Evolutionary conservation across 1,139 yeast species (phyloP).

Genomic region (Geotrichum candidum): DNA sequence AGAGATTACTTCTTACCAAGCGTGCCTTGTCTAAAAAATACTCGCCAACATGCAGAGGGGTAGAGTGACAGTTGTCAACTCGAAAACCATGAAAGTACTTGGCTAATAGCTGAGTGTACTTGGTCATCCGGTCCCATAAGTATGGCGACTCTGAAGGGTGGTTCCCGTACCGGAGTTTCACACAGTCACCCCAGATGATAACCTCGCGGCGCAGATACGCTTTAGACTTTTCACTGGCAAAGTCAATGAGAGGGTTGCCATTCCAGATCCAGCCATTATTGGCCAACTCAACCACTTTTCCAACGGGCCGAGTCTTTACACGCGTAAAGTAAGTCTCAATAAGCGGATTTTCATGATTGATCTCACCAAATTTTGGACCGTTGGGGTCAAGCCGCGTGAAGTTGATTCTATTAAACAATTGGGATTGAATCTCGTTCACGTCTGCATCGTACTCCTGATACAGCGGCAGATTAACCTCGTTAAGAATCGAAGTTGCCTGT

Average conservation of each 20-base stretch:
- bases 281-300: conserved; percentile 58
- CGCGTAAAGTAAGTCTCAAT: conserved; percentile 86
- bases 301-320: conserved; percentile 45
- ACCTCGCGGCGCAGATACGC: conserved; percentile 89
- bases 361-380: conserved; percentile 71
- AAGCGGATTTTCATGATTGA: conserved; percentile 54
- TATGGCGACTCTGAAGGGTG: conserved; percentile 77
- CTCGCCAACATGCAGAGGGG: conserved; percentile 93
- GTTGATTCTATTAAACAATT: conserved; percentile 66
- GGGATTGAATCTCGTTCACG: conserved; percentile 53
- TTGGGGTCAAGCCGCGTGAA: conserved; percentile 68
- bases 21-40: conserved; percentile 84
- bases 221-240: conserved; percentile 72
- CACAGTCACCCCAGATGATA: conserved; percentile 97
- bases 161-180: conserved; percentile 78
- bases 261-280: conserved; percentile 99
- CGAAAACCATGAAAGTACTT: conserved; percentile 77
- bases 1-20: conserved; percentile 71
- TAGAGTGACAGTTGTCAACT: conserved; percentile 92
- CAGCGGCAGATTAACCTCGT: conserved; percentile 68
- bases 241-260: conserved; percentile 87
- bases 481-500: conserved; percentile 52
- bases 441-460: conserved; percentile 78
- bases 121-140: conserved; percentile 82
- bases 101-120: conserved; percentile 73